Evolutionary conservation across 345 rosid genomes (phyloP).

Genomic region (Eucalyptus erythrocorys): DNA sequence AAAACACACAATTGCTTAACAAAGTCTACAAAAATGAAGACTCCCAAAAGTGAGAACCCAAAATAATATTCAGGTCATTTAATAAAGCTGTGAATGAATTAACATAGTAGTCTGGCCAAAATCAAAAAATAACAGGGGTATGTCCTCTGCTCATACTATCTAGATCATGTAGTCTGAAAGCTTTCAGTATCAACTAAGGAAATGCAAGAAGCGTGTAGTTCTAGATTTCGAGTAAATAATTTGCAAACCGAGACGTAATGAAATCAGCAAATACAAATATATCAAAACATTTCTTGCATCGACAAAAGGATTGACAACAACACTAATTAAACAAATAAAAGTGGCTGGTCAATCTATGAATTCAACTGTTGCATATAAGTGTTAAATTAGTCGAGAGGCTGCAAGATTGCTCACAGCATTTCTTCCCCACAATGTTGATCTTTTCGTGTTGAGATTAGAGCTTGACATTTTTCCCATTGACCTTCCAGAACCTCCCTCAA

Average conservation of each 20-base stretch:
- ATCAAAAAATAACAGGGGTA: neutral
- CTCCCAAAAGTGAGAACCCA: neutral
- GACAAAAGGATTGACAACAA: neutral
- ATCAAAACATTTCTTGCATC: neutral
- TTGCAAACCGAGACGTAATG: neutral
- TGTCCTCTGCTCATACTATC: neutral
- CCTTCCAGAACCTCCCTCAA: slow-evolving; percentile 59
- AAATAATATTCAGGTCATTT: neutral
- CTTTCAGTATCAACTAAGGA: neutral
- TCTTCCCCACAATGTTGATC: slow-evolving; percentile 89
- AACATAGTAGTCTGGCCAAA: neutral
- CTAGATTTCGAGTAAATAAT: neutral
- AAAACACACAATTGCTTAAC: neutral
- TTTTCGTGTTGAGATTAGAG: slow-evolving; percentile 48
- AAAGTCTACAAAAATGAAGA: neutral
- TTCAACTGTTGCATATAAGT: neutral
- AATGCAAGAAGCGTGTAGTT: neutral
- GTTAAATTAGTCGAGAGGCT: neutral
- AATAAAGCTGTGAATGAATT: neutral
- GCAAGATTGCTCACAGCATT: slow-evolving; percentile 50
- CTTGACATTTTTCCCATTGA: slow-evolving; percentile 42
- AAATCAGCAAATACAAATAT: neutral
- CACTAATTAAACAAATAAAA: neutral
- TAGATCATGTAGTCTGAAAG: neutral
- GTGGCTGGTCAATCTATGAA: neutral